Conservation (phyloP, 768 basidiomycete genomes). For the Strobilomyces dryophilus region DNA sequence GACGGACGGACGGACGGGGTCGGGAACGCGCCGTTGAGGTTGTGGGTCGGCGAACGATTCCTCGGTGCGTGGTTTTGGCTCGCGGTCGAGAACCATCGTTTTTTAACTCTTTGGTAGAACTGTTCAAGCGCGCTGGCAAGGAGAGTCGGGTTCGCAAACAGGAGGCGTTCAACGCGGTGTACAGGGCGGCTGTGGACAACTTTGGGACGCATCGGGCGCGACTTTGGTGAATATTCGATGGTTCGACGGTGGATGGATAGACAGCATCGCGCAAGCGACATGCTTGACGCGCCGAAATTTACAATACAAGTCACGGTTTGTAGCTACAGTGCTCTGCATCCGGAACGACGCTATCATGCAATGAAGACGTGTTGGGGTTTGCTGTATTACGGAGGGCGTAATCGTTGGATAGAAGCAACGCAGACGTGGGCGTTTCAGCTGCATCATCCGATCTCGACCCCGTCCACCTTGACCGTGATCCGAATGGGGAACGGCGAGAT, state of each 20-base stretch:
- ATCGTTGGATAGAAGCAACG: background rate
- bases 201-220: conserved; percentile 12
- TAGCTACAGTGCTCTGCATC: conserved; percentile 10
- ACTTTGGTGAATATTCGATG: conserved; percentile 13
- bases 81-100: background rate
- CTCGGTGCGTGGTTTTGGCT: conserved; percentile 40
- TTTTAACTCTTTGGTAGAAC: conserved; percentile 34
- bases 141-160: conserved; percentile 45
- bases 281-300: background rate
- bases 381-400: background rate
- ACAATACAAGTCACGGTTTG: background rate
- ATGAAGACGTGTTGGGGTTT: background rate
- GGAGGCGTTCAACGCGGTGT: conserved; percentile 37
- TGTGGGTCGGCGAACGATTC: conserved; percentile 72
- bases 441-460: conserved; percentile 57
- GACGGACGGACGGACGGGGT: conserved; percentile 29
- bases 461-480: conserved; percentile 64
- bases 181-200: conserved; percentile 23
- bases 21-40: conserved; percentile 60
- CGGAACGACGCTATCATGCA: background rate
- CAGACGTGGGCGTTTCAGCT: too few relatives aligned
- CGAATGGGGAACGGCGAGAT: conserved; percentile 82
- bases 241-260: background rate
- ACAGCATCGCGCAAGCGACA: background rate
- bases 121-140: conserved; percentile 56